These are phyloP conservation scores for Pythium diclinum DNA, from an alignment of 352 stramenopile species.

Conservation along the genomic window DNA sequence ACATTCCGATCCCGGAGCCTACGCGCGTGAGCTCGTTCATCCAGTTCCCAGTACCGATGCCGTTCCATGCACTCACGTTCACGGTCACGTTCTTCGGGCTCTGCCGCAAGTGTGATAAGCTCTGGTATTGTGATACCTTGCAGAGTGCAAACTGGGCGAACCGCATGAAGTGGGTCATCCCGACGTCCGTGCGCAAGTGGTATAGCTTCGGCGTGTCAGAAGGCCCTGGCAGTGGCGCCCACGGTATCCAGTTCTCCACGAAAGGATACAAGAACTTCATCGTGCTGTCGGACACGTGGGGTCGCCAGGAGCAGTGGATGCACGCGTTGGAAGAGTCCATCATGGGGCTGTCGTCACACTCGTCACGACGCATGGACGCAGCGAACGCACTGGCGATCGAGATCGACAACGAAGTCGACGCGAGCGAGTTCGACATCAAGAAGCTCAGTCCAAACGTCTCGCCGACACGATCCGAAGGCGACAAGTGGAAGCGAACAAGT, in stretches of 20 bases:
- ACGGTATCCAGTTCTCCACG: conserved; percentile 83
- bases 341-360: conserved; percentile 52
- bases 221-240: conserved; percentile 75
- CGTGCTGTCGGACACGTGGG: conserved; percentile 82
- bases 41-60: conserved; percentile 86
- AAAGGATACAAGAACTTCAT: conserved; percentile 90
- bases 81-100: conserved; percentile 83
- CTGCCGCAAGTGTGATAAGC: conserved; percentile 85
- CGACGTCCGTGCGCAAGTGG: conserved; percentile 83
- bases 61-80: conserved; percentile 85
- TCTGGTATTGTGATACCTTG: conserved; percentile 87
- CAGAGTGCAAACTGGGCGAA: conserved; percentile 80
- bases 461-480: conserved; percentile 10
- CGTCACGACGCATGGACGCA: conserved; percentile 54
- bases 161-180: conserved; percentile 90
- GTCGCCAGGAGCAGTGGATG: conserved; percentile 85
- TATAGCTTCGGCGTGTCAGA: conserved; percentile 83
- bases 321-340: conserved; percentile 81
- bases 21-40: conserved; percentile 87
- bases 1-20: conserved; percentile 84
- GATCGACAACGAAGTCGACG: conserved; percentile 87
- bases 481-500: conserved; percentile 4
- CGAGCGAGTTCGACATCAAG: conserved; percentile 67
- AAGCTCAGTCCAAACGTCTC: conserved; percentile 22
- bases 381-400: conserved; percentile 81